These are phyloP conservation scores for Myrmaecium sp. DNA, from an alignment of 2,329 filamentous ascomycete genomes.

Conservation along the genomic window DNA sequence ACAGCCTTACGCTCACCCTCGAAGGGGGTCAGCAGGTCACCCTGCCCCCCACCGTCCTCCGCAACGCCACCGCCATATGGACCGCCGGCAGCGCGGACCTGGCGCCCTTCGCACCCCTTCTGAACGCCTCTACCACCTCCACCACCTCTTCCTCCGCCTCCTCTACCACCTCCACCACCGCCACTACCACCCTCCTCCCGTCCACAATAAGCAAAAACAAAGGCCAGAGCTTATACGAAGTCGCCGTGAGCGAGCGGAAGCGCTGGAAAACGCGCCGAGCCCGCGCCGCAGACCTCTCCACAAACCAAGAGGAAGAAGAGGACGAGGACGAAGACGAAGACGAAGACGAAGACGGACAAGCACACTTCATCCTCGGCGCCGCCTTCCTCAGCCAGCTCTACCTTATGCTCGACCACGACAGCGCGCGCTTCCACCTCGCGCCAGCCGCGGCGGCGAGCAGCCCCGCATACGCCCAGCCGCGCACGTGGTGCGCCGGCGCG, in stretches of 20 bases:
- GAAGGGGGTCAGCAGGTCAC: conserved; percentile 23
- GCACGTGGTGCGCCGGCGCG: conserved; percentile 22
- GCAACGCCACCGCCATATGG: conserved; percentile 20
- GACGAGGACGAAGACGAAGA: too few species aligned
- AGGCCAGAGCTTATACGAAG: too few species aligned
- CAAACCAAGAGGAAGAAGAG: too few species aligned
- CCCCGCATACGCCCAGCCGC: conserved; percentile 24
- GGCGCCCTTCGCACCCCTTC: conserved; percentile 19
- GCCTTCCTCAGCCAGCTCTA: conserved; percentile 27
- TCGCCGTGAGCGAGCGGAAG: too few species aligned
- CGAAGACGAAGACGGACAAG: conserved; percentile 11
- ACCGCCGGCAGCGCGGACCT: too few species aligned
- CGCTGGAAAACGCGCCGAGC: too few species aligned
- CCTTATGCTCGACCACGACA: conserved; percentile 26
- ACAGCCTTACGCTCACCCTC: conserved; percentile 23
- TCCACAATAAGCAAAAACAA: too few species aligned
- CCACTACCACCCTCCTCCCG: too few species aligned
- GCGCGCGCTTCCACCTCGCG: conserved; percentile 23
- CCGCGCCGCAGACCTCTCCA: too few species aligned
- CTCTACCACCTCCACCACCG: too few species aligned
- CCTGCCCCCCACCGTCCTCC: conserved; percentile 20
- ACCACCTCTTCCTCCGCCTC: too few species aligned
- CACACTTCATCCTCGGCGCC: conserved; percentile 20
- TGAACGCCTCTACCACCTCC: too few species aligned
- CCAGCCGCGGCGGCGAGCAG: conserved; percentile 20